Conservation (phyloP, 73 alveolate species). For the Uronychia setigera region DNA sequence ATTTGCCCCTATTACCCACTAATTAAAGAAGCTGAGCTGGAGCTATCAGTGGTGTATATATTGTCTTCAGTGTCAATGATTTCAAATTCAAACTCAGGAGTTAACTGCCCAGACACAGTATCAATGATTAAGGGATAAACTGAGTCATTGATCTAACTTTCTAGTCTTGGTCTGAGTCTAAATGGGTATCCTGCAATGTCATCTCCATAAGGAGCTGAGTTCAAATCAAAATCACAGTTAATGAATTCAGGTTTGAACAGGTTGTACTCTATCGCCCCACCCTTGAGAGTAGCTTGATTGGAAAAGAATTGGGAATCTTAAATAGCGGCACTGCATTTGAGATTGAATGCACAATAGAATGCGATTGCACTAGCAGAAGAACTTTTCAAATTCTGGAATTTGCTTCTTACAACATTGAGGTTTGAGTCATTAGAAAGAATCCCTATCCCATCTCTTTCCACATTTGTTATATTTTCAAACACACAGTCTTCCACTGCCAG, state of each 20-base stretch:
- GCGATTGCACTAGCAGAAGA: background rate
- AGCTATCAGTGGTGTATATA: too few relatives aligned
- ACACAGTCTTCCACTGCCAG: too few relatives aligned
- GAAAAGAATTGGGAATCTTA: background rate
- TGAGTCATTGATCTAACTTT: too few relatives aligned
- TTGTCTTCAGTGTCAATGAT: too few relatives aligned
- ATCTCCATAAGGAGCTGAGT: slow-evolving; percentile 3
- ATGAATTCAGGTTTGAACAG: background rate
- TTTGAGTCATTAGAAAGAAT: background rate
- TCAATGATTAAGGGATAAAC: too few relatives aligned
- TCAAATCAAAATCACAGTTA: background rate
- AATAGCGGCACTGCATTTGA: background rate
- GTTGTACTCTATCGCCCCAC: slow-evolving; percentile 16
- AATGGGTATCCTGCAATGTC: slow-evolving; percentile 8
- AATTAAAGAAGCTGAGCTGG: too few relatives aligned
- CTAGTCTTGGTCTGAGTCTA: too few relatives aligned
- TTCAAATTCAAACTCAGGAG: too few relatives aligned
- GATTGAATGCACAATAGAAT: background rate
- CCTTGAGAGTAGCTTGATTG: background rate
- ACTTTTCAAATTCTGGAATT: background rate
- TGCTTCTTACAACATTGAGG: background rate
- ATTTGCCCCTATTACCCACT: too few relatives aligned
- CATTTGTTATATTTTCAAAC: too few relatives aligned
- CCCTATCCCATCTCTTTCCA: too few relatives aligned
- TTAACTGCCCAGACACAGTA: too few relatives aligned